Evolutionary conservation across 169 alveolate genomes (phyloP), one percentile per base, ranked within the genome.

Genomic region (Eimeria sp.): DNA sequence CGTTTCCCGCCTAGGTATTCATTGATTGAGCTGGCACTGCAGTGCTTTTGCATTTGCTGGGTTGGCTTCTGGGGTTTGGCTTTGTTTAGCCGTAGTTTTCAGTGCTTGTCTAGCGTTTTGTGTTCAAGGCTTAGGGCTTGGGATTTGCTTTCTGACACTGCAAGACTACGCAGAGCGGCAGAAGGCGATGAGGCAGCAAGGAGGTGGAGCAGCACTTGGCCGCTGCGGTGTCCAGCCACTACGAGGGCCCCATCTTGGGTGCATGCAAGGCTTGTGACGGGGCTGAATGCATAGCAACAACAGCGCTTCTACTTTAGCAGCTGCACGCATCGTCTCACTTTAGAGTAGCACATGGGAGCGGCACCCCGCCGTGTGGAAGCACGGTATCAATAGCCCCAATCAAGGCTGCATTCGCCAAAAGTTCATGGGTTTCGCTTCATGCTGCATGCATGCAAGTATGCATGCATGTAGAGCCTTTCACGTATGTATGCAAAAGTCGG

Each of bases 181-280:
- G 76, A 16, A 65, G 76, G 43, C n/a, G 76, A 20, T 25, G 76
- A 16, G 40, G 18, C 76, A 65, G 76, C 76, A 25, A 80, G 89
- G 70, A 14, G 22, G 43, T 47, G 67, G 40, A 80, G 70, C 40
- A 80, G 67, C n/a, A 80, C 20, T 49, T 45, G 67, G 47, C 89
- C 89, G 43, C 49, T 45, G 89, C 89, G 89, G 89, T 80, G 89
- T 5, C 89, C 89, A 49, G 89, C 43, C n/a, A 49, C 45, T 45
- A 80, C 89, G 30, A 80, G 13, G 9, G 89, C 34, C 45, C 89
- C 89, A 61, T 80, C 89, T n/a, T 30, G 45, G 6, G 89, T 80
- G 89, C 89, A 80, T 20, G 61, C 70, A 30, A 80, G 30, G 89
- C 89, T 30, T 20, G 89, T 80, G 45, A 80, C 89, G 63, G 89